Percentiles rank a stretch among this genome's conserved stretches.
phyloP scores from a whole-genome alignment of 2,329 filamentous ascomycete species.

The Diplodia intermedia region DNA sequence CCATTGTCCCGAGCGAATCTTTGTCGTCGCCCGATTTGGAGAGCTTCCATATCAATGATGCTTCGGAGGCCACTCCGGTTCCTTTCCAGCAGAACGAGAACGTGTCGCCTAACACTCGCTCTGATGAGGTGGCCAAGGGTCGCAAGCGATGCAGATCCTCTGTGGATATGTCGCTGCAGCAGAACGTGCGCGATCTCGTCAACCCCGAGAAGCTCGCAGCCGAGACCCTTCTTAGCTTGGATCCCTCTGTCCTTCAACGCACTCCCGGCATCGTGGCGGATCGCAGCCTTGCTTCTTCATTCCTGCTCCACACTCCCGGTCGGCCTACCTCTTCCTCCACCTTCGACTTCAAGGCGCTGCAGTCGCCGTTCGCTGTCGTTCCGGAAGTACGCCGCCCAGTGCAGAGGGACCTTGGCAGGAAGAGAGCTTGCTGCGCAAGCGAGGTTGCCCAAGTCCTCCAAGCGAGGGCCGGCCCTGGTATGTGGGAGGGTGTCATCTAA shows the following conservation, averaged over 20 bases:
- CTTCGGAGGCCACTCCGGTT: conserved; percentile 40
- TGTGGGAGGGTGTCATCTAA: conserved; percentile 70
- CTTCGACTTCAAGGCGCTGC: conserved; percentile 47
- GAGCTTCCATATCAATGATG: conserved; percentile 60
- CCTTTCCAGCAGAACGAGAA: conserved; percentile 29
- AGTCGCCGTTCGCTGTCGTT: conserved; percentile 48
- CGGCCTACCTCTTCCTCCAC: conserved; percentile 37
- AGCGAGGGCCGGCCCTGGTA: conserved; percentile 64
- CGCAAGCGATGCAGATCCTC: conserved; percentile 69
- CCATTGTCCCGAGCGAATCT: conserved; percentile 41
- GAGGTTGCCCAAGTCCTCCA: conserved; percentile 62
- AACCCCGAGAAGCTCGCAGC: conserved; percentile 36
- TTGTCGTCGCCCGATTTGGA: conserved; percentile 50
- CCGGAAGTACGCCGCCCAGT: conserved; percentile 54
- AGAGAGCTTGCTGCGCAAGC: conserved; percentile 71
- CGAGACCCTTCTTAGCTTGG: conserved; percentile 26
- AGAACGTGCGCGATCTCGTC: conserved; percentile 71
- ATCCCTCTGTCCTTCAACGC: conserved; percentile 33
- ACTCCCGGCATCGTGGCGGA: conserved; percentile 46
- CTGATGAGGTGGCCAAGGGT: conserved; percentile 41
- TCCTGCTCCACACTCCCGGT: conserved; percentile 38
- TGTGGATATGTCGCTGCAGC: conserved; percentile 65
- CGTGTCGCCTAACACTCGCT: conserved; percentile 15
- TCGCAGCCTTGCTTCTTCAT: conserved; percentile 46
- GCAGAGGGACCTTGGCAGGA: conserved; percentile 60